phyloP scores from a whole-genome alignment of 495 filamentous ascomycete genomes.

The Aspergillus homomorphus region DNA sequence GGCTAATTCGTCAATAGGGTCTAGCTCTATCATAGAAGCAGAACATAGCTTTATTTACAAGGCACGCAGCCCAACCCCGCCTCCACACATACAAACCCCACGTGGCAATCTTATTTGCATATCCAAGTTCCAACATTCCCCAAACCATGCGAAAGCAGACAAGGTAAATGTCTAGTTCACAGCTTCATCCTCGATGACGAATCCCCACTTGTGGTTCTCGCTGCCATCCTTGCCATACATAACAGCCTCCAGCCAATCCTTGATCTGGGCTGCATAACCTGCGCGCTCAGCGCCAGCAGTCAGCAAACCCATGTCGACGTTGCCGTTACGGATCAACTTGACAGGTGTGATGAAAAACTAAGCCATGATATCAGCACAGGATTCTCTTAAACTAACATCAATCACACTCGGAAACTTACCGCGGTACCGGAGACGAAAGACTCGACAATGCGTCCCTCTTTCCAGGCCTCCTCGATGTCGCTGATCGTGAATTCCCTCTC shows the following conservation, averaged over 20 bases:
- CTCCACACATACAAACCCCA: background rate
- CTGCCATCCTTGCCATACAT: constrained; percentile 85
- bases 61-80: background rate
- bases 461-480: constrained; percentile 68
- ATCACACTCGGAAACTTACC: constrained; percentile 44
- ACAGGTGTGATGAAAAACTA: constrained; percentile 80
- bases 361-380: constrained; percentile 8
- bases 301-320: constrained; percentile 63
- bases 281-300: constrained; percentile 55
- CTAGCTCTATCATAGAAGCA: background rate
- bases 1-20: background rate
- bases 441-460: constrained; percentile 77
- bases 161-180: constrained; percentile 24
- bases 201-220: constrained; percentile 74
- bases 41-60: background rate
- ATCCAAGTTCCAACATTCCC: background rate
- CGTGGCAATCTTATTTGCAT: background rate
- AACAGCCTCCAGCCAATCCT: constrained; percentile 75
- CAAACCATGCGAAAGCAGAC: background rate
- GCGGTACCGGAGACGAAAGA: constrained; percentile 87
- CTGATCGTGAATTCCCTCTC: constrained; percentile 77
- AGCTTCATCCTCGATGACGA: constrained; percentile 63
- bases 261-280: constrained; percentile 69
- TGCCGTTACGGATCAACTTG: constrained; percentile 67
- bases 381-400: too few species aligned